Evolutionary conservation across 2,329 filamentous ascomycete genomes (phyloP), one percentile per base, ranked within the genome.

Genomic region (Pezicula neosporulosa): DNA sequence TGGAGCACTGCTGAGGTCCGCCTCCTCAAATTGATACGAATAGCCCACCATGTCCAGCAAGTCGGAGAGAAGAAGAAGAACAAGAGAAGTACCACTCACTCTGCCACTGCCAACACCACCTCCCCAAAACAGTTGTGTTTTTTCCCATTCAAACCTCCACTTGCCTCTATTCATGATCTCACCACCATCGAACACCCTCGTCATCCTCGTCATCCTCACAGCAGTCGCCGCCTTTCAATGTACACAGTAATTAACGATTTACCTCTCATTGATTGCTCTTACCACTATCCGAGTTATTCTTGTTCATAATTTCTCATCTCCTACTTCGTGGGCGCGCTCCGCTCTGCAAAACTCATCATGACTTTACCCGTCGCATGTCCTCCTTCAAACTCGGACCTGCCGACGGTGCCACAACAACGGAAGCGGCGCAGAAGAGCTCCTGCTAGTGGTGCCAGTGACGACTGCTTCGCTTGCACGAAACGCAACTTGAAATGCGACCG

Each of bases 381-480:
- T 52, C 60, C 63, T 10, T 35, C 55, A 12, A 36, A 57, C 13
- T 56, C 59, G 49, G 62, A 63, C 49, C 61, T 61, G 39, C 60
- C 63, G 30, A 58, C 62, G 36, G 61, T 62, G 39, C 61, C 62
- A 21, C 42, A 21, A 56, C 65, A 66, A 48, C 63, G 65, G 47
- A 68, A 96, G 77, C 84, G 92, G 67, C 86, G 91, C 75, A 89
- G 92, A 80, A 85, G 92, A 73, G 89, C 92, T 18, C 88, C 90
- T 18, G 86, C 90, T 47, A 92, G 89, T 57, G 93, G 93, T 65
- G 93, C 93, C 53, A 85, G 89, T 43, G 91, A 96, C 70, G 93
- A 97, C 72, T 99, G 93, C 80, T 97, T 97, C 69, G 85, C 91
- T 41, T 99, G 93, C 75, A 82, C 86, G 60, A 94, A 91, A 73